Evolutionary conservation across 495 filamentous ascomycete genomes (phyloP).

Genomic region (Lineolata rhizophorae): DNA sequence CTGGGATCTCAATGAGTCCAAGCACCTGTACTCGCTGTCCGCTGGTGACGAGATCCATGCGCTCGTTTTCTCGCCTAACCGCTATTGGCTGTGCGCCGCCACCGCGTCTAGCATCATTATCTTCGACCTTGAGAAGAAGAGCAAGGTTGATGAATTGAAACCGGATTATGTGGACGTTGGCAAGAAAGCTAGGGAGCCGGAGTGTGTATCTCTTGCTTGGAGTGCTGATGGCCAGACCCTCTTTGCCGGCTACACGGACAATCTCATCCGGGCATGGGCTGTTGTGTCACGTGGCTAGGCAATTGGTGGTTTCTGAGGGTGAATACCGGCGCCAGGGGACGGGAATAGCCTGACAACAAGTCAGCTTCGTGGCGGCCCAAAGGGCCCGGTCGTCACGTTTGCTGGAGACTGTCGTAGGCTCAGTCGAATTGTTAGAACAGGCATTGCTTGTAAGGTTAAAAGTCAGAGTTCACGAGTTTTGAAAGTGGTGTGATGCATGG

Average conservation of each 20-base stretch:
- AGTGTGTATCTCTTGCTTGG: conserved; percentile 96
- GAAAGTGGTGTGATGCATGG: too few relatives aligned
- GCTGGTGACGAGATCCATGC: conserved; percentile 99
- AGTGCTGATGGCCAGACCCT: conserved; percentile 94
- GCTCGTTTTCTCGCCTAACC: conserved; percentile 99
- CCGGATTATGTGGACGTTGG: conserved; percentile 89
- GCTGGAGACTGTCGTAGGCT: too few relatives aligned
- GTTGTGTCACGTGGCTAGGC: conserved; percentile 44
- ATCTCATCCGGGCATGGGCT: conserved; percentile 98
- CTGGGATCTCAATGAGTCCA: conserved; percentile 99
- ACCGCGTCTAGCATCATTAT: conserved; percentile 96
- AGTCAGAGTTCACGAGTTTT: too few relatives aligned
- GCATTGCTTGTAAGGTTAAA: too few relatives aligned
- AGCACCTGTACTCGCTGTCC: conserved; percentile 99
- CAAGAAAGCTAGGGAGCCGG: conserved; percentile 97
- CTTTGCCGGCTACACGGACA: conserved; percentile 99
- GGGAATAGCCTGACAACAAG: too few relatives aligned
- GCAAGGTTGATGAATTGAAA: conserved; percentile 99
- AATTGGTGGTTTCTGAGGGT: too few relatives aligned
- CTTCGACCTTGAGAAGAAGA: conserved; percentile 99
- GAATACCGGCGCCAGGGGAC: too few relatives aligned
- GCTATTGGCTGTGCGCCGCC: conserved; percentile 99
- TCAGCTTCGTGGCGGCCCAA: too few relatives aligned
- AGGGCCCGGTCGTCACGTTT: too few relatives aligned
- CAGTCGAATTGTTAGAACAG: too few relatives aligned